Evolutionary conservation across 305 asterid species (phyloP).

Genomic region (Plantago lanceolata): DNA sequence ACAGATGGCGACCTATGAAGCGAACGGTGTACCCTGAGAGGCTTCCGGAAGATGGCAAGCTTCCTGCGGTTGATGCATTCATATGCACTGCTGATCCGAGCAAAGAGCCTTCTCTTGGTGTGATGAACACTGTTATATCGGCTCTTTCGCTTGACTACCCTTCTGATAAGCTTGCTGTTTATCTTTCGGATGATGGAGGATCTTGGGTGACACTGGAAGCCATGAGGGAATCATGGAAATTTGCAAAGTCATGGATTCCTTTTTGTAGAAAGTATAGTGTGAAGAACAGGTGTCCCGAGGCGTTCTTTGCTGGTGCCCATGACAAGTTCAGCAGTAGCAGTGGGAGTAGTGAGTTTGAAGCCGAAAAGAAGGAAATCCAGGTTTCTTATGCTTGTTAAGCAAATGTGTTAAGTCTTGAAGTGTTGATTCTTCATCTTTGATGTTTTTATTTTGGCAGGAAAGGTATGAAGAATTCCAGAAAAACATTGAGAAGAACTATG

Average conservation of each 20-base stretch:
- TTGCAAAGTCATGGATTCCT: constrained; percentile 46
- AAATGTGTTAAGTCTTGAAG: no score
- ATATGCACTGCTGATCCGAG: constrained; percentile 61
- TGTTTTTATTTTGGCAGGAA: constrained; percentile 30
- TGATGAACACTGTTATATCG: constrained; percentile 67
- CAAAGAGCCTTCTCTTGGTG: constrained; percentile 56
- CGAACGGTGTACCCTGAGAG: constrained; percentile 42
- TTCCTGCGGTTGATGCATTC: constrained; percentile 54
- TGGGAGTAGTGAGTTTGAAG: constrained; percentile 22
- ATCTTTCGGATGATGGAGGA: constrained; percentile 62
- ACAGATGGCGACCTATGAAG: constrained; percentile 43
- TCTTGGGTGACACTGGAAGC: constrained; percentile 41
- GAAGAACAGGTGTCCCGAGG: constrained; percentile 43
- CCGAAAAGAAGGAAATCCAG: constrained; percentile 30
- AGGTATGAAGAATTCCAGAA: constrained; percentile 31
- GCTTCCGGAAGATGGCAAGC: constrained; percentile 38
- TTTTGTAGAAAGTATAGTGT: constrained; percentile 45
- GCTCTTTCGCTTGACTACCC: constrained; percentile 73
- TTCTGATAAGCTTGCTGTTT: constrained; percentile 46
- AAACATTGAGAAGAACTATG: constrained; percentile 31
- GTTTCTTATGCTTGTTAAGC: constrained; percentile 2
- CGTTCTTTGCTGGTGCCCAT: constrained; percentile 33
- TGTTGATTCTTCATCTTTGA: no score
- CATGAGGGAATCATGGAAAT: constrained; percentile 43
- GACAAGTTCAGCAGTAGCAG: constrained; percentile 24